Conservation (phyloP, 2,329 filamentous ascomycete genomes). For the Chaetoscypha palmicola region DNA sequence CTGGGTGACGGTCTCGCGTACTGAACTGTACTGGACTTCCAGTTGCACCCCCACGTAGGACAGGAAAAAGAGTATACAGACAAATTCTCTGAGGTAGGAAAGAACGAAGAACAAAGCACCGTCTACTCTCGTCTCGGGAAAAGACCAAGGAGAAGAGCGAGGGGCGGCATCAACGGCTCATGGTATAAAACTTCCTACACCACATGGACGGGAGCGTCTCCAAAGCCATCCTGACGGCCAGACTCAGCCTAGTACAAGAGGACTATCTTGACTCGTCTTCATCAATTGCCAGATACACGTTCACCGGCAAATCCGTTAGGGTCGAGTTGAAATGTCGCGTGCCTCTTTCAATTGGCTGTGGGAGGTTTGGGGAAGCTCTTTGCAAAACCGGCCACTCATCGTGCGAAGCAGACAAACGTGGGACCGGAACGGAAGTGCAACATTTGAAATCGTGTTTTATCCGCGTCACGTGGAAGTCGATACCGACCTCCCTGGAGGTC, state of each 20-base stretch:
- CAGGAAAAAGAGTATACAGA: conserved; percentile 5
- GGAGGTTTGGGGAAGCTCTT: background rate
- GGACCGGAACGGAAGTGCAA: background rate
- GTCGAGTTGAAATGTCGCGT: conserved; percentile 10
- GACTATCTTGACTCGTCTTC: background rate
- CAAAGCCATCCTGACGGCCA: conserved; percentile 5
- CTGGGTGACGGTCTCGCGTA: conserved; percentile 13
- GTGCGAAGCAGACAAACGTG: background rate
- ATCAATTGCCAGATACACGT: conserved; percentile 4
- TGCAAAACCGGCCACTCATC: conserved; percentile 2
- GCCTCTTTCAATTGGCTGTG: background rate
- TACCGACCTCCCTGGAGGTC: too few relatives aligned
- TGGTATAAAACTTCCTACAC: conserved; percentile 3
- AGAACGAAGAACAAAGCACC: background rate
- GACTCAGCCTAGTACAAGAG: background rate
- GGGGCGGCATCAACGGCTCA: background rate
- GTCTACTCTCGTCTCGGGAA: background rate
- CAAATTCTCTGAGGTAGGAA: background rate
- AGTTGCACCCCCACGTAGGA: conserved; percentile 7
- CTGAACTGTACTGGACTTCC: too few relatives aligned
- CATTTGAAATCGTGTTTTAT: background rate
- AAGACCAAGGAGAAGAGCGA: background rate
- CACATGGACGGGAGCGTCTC: conserved; percentile 13
- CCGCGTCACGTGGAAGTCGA: background rate
- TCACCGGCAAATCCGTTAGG: conserved; percentile 7